Conservation (phyloP, 2,329 filamentous ascomycete species). For the Aquanectria penicillioides region DNA sequence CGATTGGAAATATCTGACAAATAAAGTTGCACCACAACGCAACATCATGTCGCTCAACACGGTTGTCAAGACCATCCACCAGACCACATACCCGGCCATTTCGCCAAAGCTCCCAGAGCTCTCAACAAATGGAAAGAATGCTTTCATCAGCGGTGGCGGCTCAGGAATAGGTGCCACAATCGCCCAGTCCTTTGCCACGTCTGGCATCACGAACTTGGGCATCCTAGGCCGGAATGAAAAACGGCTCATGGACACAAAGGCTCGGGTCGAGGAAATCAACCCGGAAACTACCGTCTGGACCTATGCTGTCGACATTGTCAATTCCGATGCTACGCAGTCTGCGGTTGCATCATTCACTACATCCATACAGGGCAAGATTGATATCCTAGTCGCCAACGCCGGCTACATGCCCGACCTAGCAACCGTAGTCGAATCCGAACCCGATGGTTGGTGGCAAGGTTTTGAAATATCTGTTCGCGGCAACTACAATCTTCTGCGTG, state of each 20-base stretch:
- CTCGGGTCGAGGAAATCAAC: conserved; percentile 55
- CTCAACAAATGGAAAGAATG: conserved; percentile 55
- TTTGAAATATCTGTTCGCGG: conserved; percentile 45
- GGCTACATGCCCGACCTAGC: conserved; percentile 33
- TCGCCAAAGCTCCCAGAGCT: conserved; percentile 47
- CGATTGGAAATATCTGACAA: no score
- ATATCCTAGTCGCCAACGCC: conserved; percentile 50
- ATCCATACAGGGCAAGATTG: conserved; percentile 44
- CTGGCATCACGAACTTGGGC: conserved; percentile 50
- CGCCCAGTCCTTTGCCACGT: conserved; percentile 63
- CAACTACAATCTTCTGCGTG: conserved; percentile 43
- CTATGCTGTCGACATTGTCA: conserved; percentile 45
- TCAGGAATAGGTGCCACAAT: conserved; percentile 72
- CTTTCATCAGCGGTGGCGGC: conserved; percentile 72
- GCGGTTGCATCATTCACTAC: conserved; percentile 30
- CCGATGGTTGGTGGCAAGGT: conserved; percentile 38
- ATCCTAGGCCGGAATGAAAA: conserved; percentile 52
- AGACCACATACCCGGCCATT: conserved; percentile 44
- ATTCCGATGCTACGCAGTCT: conserved; percentile 25
- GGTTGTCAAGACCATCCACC: conserved; percentile 26
- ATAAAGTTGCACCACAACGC: background rate
- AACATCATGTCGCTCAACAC: conserved; percentile 22
- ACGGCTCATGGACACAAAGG: conserved; percentile 43
- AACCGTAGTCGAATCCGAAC: conserved; percentile 27
- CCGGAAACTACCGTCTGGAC: conserved; percentile 61